Evolutionary conservation across 352 stramenopile species (phyloP).

Genomic region (Pythium biforme): DNA sequence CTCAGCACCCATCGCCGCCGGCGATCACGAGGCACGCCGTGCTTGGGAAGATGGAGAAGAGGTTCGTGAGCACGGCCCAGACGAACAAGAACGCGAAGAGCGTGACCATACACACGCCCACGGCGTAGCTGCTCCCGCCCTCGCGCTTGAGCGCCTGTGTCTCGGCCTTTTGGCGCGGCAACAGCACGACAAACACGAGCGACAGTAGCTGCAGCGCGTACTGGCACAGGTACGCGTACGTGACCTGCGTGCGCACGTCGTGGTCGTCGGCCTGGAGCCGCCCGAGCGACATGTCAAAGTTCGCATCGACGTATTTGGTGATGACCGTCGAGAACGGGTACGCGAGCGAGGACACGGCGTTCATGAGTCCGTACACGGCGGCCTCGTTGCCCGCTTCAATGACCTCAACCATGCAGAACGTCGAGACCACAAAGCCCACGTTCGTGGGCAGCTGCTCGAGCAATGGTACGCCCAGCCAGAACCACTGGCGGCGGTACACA

Average conservation of each 20-base stretch:
- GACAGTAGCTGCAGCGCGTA: slow-evolving; percentile 31
- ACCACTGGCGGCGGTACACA: slow-evolving; percentile 30
- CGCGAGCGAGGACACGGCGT: slow-evolving; percentile 27
- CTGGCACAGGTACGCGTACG: slow-evolving; percentile 29
- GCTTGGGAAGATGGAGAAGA: slow-evolving; percentile 33
- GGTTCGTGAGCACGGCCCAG: slow-evolving; percentile 34
- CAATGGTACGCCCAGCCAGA: slow-evolving; percentile 29
- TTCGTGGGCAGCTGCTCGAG: slow-evolving; percentile 32
- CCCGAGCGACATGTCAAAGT: slow-evolving; percentile 28
- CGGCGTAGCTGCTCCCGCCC: slow-evolving; percentile 22
- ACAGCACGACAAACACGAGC: slow-evolving; percentile 30
- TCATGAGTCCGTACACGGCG: slow-evolving; percentile 33
- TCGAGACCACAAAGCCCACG: slow-evolving; percentile 29
- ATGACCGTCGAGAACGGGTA: slow-evolving; percentile 32
- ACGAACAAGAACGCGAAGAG: slow-evolving; percentile 26
- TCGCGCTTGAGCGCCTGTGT: slow-evolving; percentile 31
- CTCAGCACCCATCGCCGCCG: slow-evolving; percentile 28
- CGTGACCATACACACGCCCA: slow-evolving; percentile 24
- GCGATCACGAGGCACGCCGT: slow-evolving; percentile 35
- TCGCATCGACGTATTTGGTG: slow-evolving; percentile 28
- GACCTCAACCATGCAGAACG: slow-evolving; percentile 32
- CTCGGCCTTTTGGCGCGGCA: slow-evolving; percentile 35
- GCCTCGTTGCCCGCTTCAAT: slow-evolving; percentile 28
- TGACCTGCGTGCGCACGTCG: slow-evolving; percentile 28
- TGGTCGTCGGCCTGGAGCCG: slow-evolving; percentile 23